phyloP scores from a whole-genome alignment of 805 yeast species.

The Suhomyces pyralidae region DNA sequence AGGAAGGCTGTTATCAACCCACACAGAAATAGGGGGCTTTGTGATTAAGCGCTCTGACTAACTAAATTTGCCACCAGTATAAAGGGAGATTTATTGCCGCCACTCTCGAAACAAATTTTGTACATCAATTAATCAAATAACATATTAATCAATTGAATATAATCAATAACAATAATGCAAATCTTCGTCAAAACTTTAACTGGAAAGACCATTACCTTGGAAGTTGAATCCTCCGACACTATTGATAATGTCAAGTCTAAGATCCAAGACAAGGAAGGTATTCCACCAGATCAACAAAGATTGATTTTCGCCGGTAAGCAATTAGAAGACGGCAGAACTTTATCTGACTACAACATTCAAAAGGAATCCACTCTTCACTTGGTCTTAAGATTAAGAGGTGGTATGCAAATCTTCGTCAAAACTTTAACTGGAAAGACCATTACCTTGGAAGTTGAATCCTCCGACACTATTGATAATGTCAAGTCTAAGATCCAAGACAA shows the following conservation, averaged over 20 bases:
- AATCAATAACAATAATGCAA: constrained; percentile 53
- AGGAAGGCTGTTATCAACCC: constrained; percentile 4
- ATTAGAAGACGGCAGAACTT: constrained; percentile 98
- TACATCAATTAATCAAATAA: constrained; percentile 36
- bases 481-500: constrained; percentile 43
- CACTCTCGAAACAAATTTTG: background rate
- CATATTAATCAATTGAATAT: constrained; percentile 35
- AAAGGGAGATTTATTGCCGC: constrained; percentile 1
- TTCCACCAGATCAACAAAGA: constrained; percentile 99
- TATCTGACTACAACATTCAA: constrained; percentile 99
- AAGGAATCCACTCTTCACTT: constrained; percentile 98
- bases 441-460: constrained; percentile 95
- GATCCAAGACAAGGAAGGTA: constrained; percentile 99
- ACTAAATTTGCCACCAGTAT: constrained; percentile 3
- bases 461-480: constrained; percentile 95
- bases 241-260: constrained; percentile 98
- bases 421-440: constrained; percentile 62
- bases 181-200: constrained; percentile 99
- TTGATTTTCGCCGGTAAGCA: constrained; percentile 99
- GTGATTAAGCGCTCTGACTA: constrained; percentile 4
- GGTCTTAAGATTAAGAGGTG: constrained; percentile 96
- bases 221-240: constrained; percentile 98
- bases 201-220: constrained; percentile 98
- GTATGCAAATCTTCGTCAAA: constrained; percentile 41
- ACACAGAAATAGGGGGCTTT: constrained; percentile 2